Conservation (phyloP, 2,329 filamentous ascomycete genomes). For the Neopestalotiopsis clavispora region DNA sequence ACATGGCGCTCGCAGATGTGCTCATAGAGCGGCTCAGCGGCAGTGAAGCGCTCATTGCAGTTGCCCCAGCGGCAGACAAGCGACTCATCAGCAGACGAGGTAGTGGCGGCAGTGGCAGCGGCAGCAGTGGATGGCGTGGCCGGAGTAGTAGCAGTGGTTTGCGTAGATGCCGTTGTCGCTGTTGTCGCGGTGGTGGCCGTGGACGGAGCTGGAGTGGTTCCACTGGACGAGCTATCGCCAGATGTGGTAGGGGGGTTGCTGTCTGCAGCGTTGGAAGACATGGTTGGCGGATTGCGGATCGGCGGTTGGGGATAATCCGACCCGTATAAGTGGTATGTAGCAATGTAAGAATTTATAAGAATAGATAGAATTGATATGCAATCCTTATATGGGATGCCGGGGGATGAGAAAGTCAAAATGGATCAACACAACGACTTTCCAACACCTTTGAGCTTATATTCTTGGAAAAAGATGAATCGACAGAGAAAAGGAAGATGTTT, state of each 20-base stretch:
- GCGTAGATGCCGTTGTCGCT: neutral
- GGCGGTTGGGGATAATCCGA: neutral
- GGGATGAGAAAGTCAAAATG: neutral
- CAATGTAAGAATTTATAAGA: neutral
- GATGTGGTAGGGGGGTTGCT: constrained; percentile 9
- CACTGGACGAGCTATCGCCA: constrained; percentile 14
- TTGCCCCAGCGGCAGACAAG: constrained; percentile 65
- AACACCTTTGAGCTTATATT: neutral
- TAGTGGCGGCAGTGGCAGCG: constrained; percentile 40
- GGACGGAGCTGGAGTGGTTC: constrained; percentile 13
- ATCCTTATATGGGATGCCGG: neutral
- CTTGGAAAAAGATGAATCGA: neutral
- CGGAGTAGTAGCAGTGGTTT: constrained; percentile 44
- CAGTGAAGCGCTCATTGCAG: constrained; percentile 63
- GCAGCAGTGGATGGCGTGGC: constrained; percentile 43
- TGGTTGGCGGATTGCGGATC: neutral
- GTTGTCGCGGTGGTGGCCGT: constrained; percentile 10
- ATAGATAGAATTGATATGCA: neutral
- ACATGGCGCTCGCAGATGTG: constrained; percentile 99
- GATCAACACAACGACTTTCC: neutral
- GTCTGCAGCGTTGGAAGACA: constrained; percentile 10
- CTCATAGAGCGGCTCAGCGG: constrained; percentile 70
- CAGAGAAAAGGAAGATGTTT: neutral
- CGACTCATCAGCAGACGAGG: constrained; percentile 50
- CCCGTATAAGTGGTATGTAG: neutral